Percentiles rank a stretch among this genome's conserved stretches.
These are phyloP conservation scores for Fusarium sp. DNA, from an alignment of 2,329 filamentous ascomycete genomes.

Conservation along the genomic window DNA sequence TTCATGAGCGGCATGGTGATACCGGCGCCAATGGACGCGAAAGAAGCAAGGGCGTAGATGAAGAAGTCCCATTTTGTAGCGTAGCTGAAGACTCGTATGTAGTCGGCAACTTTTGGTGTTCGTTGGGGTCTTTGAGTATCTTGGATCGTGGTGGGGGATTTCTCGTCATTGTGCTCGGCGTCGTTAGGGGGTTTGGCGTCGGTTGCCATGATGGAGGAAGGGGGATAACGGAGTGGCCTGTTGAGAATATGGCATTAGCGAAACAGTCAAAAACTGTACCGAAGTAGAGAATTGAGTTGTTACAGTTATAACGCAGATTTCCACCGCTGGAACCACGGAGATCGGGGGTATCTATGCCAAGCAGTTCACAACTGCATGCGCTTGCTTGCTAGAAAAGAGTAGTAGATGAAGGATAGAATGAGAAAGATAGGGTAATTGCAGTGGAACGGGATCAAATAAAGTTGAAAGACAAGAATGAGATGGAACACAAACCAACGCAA, in stretches of 20 bases:
- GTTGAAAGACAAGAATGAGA: not conserved
- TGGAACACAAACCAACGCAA: not conserved
- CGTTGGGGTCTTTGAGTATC: not conserved
- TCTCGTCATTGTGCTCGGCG: not conserved
- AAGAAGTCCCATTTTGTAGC: slow-evolving; percentile 45
- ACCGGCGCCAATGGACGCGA: slow-evolving; percentile 48
- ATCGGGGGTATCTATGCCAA: not conserved
- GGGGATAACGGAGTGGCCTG: rapidly evolving
- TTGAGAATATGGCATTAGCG: not conserved
- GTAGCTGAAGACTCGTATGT: slow-evolving; percentile 44
- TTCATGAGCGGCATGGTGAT: slow-evolving; percentile 50
- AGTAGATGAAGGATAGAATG: rapidly evolving
- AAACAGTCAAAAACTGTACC: rapidly evolving
- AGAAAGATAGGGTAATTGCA: not conserved
- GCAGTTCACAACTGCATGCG: not conserved
- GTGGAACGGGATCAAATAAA: rapidly evolving
- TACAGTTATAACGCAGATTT: not conserved
- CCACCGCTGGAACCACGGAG: too few species aligned
- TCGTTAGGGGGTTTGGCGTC: not conserved
- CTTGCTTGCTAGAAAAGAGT: not conserved
- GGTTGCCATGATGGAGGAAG: not conserved
- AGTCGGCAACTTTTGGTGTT: slow-evolving; percentile 30
- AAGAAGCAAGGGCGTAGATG: slow-evolving; percentile 41
- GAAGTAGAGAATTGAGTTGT: not conserved
- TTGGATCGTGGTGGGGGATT: not conserved